Conservation (phyloP, 345 rosid genomes). For the Sonneratia caseolaris region DNA sequence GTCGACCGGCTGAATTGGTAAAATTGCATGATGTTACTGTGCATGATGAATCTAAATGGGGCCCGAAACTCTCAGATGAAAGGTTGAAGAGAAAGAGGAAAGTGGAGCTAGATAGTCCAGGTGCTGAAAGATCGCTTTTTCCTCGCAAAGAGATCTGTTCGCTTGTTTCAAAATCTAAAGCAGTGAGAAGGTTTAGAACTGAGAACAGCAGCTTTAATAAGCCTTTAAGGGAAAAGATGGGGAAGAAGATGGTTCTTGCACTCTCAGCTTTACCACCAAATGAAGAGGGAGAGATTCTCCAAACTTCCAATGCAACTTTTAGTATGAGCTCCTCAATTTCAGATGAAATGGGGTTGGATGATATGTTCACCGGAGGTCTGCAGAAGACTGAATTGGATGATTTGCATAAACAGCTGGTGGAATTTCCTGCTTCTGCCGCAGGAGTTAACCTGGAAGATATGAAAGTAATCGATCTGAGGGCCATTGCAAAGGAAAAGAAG, state of each 20-base stretch:
- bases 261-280: neutral
- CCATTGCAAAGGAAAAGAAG: conserved; percentile 42
- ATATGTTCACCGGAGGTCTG: neutral
- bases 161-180: conserved; percentile 21
- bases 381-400: neutral
- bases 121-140: conserved; percentile 16
- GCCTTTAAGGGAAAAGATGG: conserved; percentile 16
- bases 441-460: conserved; percentile 24
- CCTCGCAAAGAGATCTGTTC: conserved; percentile 9
- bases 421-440: neutral
- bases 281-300: conserved; percentile 15
- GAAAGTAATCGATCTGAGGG: conserved; percentile 38
- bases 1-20: conserved; percentile 8
- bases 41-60: conserved; percentile 17
- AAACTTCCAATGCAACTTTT: conserved; percentile 13
- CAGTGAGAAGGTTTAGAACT: conserved; percentile 9
- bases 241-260: conserved; percentile 15
- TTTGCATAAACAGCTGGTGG: neutral
- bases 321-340: conserved; percentile 16
- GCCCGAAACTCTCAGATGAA: conserved; percentile 16
- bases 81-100: conserved; percentile 22
- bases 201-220: conserved; percentile 14
- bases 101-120: conserved; percentile 7
- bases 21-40: conserved; percentile 20
- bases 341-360: neutral